Percentiles rank a stretch among this genome's conserved stretches.
These are phyloP conservation scores for Quillaja saponaria DNA, from an alignment of 306 rosid species.

Conservation along the genomic window DNA sequence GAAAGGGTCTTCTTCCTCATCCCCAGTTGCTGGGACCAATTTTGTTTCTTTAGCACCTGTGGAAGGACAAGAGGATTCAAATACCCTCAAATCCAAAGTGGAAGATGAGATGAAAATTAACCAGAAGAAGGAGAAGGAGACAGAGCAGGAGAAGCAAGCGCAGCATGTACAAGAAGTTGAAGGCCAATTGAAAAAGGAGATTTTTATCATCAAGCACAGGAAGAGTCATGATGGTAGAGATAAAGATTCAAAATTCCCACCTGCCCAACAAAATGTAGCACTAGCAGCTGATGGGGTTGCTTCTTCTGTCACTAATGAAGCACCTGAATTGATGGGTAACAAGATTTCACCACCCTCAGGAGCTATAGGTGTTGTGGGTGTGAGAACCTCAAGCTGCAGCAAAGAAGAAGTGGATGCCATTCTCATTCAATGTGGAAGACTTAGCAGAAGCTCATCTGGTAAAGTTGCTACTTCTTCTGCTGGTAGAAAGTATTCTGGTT, in stretches of 20 bases:
- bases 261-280: conserved; percentile 9
- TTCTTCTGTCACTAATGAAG: conserved; percentile 14
- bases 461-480: conserved; percentile 63
- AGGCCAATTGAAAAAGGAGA: conserved; percentile 61
- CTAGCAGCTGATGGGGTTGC: not conserved
- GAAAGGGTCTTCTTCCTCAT: conserved; percentile 39
- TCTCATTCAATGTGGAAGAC: conserved; percentile 87
- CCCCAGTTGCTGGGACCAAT: conserved; percentile 28
- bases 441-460: conserved; percentile 89
- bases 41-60: conserved; percentile 34
- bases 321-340: conserved; percentile 9
- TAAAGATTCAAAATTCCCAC: conserved; percentile 32
- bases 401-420: conserved; percentile 95
- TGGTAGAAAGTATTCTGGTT: conserved; percentile 82
- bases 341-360: conserved; percentile 32
- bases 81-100: conserved; percentile 25
- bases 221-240: conserved; percentile 83
- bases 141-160: conserved; percentile 30
- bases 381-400: conserved; percentile 86
- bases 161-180: conserved; percentile 22
- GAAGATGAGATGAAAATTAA: conserved; percentile 32
- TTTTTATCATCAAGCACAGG: conserved; percentile 75
- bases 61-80: conserved; percentile 26
- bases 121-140: conserved; percentile 27
- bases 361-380: conserved; percentile 42